Evolutionary conservation across 352 stramenopile species (phyloP).

Genomic region (Thraustochytrium sp.): DNA sequence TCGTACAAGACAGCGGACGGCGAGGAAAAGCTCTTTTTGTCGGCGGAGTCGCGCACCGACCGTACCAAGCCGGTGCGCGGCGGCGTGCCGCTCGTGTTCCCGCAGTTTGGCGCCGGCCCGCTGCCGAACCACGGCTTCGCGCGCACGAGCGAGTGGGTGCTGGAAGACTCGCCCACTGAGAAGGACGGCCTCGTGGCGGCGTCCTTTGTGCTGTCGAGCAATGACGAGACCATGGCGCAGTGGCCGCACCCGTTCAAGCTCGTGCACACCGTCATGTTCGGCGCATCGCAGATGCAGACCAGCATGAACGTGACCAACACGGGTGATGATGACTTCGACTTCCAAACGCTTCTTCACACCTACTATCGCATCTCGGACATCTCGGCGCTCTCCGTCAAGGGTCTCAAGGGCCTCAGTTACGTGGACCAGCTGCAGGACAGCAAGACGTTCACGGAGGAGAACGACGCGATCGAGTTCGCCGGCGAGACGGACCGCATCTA

Average conservation of each 20-base stretch:
- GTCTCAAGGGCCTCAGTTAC: constrained; percentile 73
- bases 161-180: constrained; percentile 51
- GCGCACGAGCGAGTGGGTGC: constrained; percentile 63
- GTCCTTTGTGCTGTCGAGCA: constrained; percentile 53
- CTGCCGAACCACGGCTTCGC: constrained; percentile 90
- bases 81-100: constrained; percentile 91
- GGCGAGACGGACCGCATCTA: constrained; percentile 81
- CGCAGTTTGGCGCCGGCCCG: constrained; percentile 76
- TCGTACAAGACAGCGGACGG: constrained; percentile 16
- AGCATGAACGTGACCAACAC: constrained; percentile 82
- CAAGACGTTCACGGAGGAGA: constrained; percentile 54
- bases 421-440: constrained; percentile 70
- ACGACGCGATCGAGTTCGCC: constrained; percentile 61
- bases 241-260: constrained; percentile 72
- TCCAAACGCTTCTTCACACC: constrained; percentile 88
- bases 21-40: constrained; percentile 84
- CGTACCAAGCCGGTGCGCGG: constrained; percentile 86
- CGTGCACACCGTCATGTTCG: constrained; percentile 76
- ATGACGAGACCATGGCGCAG: constrained; percentile 56
- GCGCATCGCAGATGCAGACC: constrained; percentile 67
- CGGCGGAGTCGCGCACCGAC: constrained; percentile 74
- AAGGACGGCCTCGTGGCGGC: constrained; percentile 53
- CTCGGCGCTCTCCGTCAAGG: constrained; percentile 66
- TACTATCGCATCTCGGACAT: constrained; percentile 79
- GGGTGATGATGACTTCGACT: constrained; percentile 68